These are phyloP conservation scores for Saccharomycopsis crataegensis DNA, from an alignment of 1,139 yeast species.

Conservation along the genomic window DNA sequence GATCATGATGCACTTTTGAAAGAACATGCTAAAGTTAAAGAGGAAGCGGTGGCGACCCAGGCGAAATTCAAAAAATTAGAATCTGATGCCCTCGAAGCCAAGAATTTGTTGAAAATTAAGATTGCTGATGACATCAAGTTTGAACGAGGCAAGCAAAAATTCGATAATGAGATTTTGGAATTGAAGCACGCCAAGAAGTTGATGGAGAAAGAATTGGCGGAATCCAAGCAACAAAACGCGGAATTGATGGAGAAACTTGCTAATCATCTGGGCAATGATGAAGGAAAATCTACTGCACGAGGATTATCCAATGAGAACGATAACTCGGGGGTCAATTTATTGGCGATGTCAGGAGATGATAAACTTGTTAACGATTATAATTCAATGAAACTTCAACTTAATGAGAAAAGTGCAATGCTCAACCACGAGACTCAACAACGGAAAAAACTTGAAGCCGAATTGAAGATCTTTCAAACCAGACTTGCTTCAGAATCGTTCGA, in stretches of 20 bases:
- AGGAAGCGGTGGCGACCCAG: slow-evolving; percentile 23
- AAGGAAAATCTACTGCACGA: neutral
- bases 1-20: slow-evolving; percentile 34
- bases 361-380: slow-evolving; percentile 40
- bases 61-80: slow-evolving; percentile 31
- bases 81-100: slow-evolving; percentile 33
- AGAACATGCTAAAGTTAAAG: slow-evolving; percentile 22
- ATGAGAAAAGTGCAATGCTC: slow-evolving; percentile 44
- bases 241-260: slow-evolving; percentile 20
- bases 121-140: slow-evolving; percentile 35
- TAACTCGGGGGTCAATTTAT: slow-evolving; percentile 22
- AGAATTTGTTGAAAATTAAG: slow-evolving; percentile 30
- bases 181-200: slow-evolving; percentile 22
- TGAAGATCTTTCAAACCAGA: slow-evolving; percentile 48
- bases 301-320: neutral
- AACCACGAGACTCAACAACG: slow-evolving; percentile 50
- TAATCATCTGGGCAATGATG: neutral
- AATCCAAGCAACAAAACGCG: slow-evolving; percentile 23
- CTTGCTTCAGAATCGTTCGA: slow-evolving; percentile 48
- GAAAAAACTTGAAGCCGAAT: slow-evolving; percentile 46
- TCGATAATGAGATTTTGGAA: slow-evolving; percentile 29
- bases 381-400: slow-evolving; percentile 42
- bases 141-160: slow-evolving; percentile 33
- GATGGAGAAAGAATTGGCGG: slow-evolving; percentile 22
- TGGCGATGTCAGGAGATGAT: slow-evolving; percentile 13